Percentiles rank a stretch among this genome's conserved stretches.
These are phyloP conservation scores for Wickerhamomyces ciferrii DNA, from an alignment of 805 yeast genomes.

Conservation along the genomic window DNA sequence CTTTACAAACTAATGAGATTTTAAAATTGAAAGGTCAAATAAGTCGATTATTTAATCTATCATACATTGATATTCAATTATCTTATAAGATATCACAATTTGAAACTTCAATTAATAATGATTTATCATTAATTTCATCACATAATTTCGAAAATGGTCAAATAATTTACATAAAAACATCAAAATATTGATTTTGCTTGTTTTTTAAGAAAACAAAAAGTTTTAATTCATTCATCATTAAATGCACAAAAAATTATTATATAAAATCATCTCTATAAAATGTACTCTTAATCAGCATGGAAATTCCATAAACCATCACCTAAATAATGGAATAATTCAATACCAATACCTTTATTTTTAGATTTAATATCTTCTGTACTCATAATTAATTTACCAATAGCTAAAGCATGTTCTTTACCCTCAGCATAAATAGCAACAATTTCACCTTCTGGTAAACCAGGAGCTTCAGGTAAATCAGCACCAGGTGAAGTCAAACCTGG, in stretches of 20 bases:
- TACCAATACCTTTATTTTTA: slow-evolving; percentile 83
- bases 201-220: not conserved
- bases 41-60: slow-evolving; percentile 16
- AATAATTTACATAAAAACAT: not conserved
- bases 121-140: slow-evolving; percentile 18
- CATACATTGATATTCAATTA: slow-evolving; percentile 21
- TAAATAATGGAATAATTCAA: slow-evolving; percentile 74
- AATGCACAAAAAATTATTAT: not conserved
- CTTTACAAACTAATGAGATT: slow-evolving; percentile 24
- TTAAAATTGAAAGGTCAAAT: slow-evolving; percentile 30
- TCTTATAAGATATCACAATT: slow-evolving; percentile 15
- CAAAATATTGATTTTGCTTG: not conserved
- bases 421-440: slow-evolving; percentile 84
- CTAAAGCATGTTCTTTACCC: slow-evolving; percentile 87
- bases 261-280: not conserved
- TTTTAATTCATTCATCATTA: slow-evolving; percentile 1
- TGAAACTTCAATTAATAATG: slow-evolving; percentile 19
- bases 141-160: slow-evolving; percentile 16
- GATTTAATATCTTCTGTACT: slow-evolving; percentile 83
- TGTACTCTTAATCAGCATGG: slow-evolving; percentile 33
- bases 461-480: slow-evolving; percentile 73
- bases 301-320: slow-evolving; percentile 88
- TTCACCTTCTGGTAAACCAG: slow-evolving; percentile 56
- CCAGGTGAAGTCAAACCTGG: slow-evolving; percentile 90
- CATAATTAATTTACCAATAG: slow-evolving; percentile 85